Evolutionary conservation across 2,329 filamentous ascomycete species (phyloP).

Genomic region (Trichoderma gracile): DNA sequence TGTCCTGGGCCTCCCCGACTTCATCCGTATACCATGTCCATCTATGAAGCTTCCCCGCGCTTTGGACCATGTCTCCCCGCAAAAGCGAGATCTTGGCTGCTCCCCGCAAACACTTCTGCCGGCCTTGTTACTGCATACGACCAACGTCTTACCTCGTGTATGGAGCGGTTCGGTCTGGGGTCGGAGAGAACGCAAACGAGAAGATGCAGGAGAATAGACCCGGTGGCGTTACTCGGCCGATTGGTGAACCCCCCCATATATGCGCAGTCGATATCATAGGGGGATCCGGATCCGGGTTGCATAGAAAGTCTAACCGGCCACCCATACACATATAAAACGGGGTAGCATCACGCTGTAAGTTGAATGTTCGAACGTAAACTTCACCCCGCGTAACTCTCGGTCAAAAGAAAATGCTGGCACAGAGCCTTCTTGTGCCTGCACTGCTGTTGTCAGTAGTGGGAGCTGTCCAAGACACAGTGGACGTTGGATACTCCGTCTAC

Average conservation of each 20-base stretch:
- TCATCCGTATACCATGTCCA: not conserved
- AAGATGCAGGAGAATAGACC: slow-evolving; percentile 4
- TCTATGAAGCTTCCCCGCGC: slow-evolving; percentile 4
- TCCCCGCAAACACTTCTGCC: not conserved
- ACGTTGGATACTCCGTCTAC: slow-evolving; percentile 69
- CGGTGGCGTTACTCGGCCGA: not conserved
- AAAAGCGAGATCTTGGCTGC: not conserved
- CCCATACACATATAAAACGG: not conserved
- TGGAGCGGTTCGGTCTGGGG: not conserved
- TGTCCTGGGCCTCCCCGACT: not conserved
- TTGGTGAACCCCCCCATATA: not conserved
- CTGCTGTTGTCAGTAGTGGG: slow-evolving; percentile 22
- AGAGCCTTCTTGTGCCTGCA: slow-evolving; percentile 4
- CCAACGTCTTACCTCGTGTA: not conserved
- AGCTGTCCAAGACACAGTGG: slow-evolving; percentile 44
- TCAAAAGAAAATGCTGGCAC: not conserved
- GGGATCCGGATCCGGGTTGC: not conserved
- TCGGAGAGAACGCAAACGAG: slow-evolving; percentile 33
- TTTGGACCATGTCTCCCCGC: not conserved
- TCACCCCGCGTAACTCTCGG: not conserved
- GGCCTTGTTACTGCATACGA: not conserved
- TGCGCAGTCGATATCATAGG: not conserved
- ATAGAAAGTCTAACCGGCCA: not conserved
- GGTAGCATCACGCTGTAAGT: not conserved
- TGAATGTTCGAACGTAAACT: not conserved